These are phyloP conservation scores for Penicillium sp. DNA, from an alignment of 2,329 filamentous ascomycete species.

Conservation along the genomic window DNA sequence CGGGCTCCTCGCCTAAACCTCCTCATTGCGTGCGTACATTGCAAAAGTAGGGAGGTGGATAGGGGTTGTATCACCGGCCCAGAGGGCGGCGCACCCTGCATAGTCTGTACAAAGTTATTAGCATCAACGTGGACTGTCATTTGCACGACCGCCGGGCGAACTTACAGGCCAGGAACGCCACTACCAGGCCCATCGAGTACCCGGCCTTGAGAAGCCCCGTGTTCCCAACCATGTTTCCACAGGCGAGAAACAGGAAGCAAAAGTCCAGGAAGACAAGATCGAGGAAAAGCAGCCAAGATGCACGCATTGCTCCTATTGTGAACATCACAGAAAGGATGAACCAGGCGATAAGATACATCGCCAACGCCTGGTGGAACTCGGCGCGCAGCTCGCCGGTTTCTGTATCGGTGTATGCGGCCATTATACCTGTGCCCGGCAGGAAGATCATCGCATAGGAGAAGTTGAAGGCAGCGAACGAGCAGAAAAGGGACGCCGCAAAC, in stretches of 20 bases:
- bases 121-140: neutral
- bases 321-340: neutral
- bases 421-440: neutral
- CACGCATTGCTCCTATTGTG: neutral
- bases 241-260: neutral
- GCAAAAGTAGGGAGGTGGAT: neutral
- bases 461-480: neutral
- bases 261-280: neutral
- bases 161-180: neutral
- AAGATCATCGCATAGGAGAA: slow-evolving; percentile 5
- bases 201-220: neutral
- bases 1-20: too few species aligned
- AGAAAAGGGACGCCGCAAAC: neutral
- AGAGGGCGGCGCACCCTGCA: neutral
- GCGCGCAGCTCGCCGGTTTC: neutral
- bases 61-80: neutral
- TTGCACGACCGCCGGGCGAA: neutral
- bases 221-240: neutral
- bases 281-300: neutral
- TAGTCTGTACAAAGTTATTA: neutral
- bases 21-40: neutral
- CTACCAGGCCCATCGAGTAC: neutral
- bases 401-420: neutral
- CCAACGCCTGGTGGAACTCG: neutral
- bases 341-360: neutral